A percentile compares a stretch with the other conserved stretches of the same genome.
These are phyloP conservation scores for Aeschynomene evenia DNA, from an alignment of 306 rosid genomes.

Conservation along the genomic window DNA sequence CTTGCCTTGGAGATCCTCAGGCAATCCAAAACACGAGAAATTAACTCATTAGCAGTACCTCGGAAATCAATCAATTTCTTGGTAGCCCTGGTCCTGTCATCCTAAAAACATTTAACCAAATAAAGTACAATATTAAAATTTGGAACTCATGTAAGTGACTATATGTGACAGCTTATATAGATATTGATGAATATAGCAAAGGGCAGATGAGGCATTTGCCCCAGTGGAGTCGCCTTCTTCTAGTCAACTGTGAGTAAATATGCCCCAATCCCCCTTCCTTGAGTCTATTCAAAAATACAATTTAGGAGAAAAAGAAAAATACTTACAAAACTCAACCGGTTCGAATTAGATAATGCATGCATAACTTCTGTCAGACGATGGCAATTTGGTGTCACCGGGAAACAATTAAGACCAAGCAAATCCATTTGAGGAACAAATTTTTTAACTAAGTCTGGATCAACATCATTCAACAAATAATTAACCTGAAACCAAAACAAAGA, in stretches of 20 bases:
- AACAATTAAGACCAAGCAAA: conserved; percentile 52
- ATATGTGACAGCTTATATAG: conserved; percentile 1
- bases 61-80: conserved; percentile 81
- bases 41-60: conserved; percentile 75
- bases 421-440: conserved; percentile 55
- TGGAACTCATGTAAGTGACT: conserved; percentile 2
- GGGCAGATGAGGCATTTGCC: no score
- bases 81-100: conserved; percentile 71
- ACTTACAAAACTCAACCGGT: conserved; percentile 67
- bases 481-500: conserved; percentile 60
- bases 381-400: conserved; percentile 82
- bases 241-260: no score
- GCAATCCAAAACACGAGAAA: conserved; percentile 77
- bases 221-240: no score
- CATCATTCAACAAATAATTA: conserved; percentile 53
- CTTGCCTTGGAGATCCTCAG: conserved; percentile 86
- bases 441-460: conserved; percentile 58
- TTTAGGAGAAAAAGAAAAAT: conserved; percentile 21
- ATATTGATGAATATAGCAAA: conserved; percentile 17
- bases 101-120: conserved; percentile 54
- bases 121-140: conserved; percentile 33
- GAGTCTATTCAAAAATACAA: no score
- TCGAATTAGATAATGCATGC: conserved; percentile 60
- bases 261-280: no score
- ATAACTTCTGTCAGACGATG: conserved; percentile 78